Evolutionary conservation across 2,329 filamentous ascomycete genomes (phyloP), one percentile per base, ranked within the genome.

Genomic region (Fusarium scirpi): DNA sequence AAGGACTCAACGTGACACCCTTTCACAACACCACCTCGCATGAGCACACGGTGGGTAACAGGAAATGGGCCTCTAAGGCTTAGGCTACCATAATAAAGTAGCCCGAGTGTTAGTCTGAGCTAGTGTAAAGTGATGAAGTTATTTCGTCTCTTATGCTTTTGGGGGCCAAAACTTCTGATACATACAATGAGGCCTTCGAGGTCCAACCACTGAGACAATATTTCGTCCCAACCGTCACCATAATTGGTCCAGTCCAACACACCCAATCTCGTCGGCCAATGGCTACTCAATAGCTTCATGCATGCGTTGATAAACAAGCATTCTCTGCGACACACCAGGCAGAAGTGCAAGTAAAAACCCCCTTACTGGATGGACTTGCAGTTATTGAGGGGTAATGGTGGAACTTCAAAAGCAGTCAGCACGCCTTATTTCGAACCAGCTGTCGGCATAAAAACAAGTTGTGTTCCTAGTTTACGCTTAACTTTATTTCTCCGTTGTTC

Each of bases 331-430:
- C 18, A n/a, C 5, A 51, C 40, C 13, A 65, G 62, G 62, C 60
- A 65, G 62, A 58, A 59, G 8, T 20, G n/a, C 27, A 22, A 12
- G 11, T 12, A 11, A 22, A 4, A 24, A 1, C 8, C 11, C 13
- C 25, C 8, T 51, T 61, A 65, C 25, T 58, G 62, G 62, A 8
- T 12, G 27, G 9, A 27, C 27, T 15, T 41, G 55, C 27, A 65
- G 34, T 9, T 5, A 32, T 8, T 22, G 32, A 45, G 45, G 45
- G 60, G 60, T 16, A 43, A 22, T 18, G 29, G 52, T 47, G 11
- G 34, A n/a, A 41, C 25, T 11, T 12, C 3, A 46, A 1, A 41
- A 34, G 3, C 38, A 34, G n/a, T 32, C 29, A 38, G 58, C n/a
- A 24, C 43, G 29, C 15, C 52, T 27, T 7, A 13, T 20, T 18